A percentile compares a stretch with the other conserved stretches of the same genome.
phyloP scores from a whole-genome alignment of 345 rosid genomes.

The Pistacia integerrima region DNA sequence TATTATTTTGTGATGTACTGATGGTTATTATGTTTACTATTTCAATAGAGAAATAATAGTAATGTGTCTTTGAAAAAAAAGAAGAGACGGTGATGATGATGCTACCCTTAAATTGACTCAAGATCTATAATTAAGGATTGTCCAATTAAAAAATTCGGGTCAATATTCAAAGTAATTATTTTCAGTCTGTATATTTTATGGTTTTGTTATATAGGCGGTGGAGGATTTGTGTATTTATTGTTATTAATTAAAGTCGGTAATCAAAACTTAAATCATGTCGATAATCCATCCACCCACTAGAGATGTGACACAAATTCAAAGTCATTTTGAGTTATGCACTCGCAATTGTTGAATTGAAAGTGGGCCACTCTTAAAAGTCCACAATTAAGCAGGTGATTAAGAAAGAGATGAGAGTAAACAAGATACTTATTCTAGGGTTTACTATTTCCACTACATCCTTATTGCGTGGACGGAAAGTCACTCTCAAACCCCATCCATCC shows the following conservation, averaged over 20 bases:
- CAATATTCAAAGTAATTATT: constrained; percentile 8
- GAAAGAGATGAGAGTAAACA: not conserved
- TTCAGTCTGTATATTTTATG: not conserved
- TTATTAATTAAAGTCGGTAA: constrained; percentile 11
- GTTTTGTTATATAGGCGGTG: constrained; percentile 9
- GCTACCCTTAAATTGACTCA: no score
- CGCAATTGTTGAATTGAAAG: constrained; percentile 12
- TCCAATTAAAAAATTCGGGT: not conserved
- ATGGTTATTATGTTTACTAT: no score
- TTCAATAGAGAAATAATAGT: no score
- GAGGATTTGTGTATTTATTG: not conserved
- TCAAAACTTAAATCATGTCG: not conserved
- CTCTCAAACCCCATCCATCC: not conserved
- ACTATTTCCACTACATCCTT: constrained; percentile 14
- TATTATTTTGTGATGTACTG: no score
- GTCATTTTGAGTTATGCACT: constrained; percentile 17
- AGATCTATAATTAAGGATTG: not conserved
- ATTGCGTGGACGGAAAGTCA: constrained; percentile 47
- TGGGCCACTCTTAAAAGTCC: not conserved
- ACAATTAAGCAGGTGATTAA: constrained; percentile 16
- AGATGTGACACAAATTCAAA: not conserved
- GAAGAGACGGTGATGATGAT: no score
- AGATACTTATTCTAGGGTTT: not conserved
- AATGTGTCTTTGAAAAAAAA: no score
- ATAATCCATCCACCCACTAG: constrained; percentile 11